Conservation (phyloP, 352 stramenopile genomes). For the Pythium phragmiticola region DNA sequence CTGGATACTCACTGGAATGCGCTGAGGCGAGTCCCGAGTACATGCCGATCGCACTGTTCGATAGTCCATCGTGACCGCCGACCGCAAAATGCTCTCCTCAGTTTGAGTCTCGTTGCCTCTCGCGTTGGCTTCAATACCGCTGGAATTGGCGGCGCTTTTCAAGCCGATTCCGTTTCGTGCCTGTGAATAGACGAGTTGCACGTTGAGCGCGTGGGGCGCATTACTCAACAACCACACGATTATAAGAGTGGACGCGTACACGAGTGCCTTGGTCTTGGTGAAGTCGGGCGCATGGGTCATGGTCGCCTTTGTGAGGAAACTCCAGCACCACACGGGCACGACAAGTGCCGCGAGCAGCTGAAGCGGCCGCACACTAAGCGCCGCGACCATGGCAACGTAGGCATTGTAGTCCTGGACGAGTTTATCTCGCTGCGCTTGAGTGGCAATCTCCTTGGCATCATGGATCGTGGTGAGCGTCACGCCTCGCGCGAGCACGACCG, state of each 20-base stretch:
- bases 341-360: constrained; percentile 44
- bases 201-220: constrained; percentile 53
- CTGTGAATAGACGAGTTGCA: constrained; percentile 33
- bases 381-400: constrained; percentile 36
- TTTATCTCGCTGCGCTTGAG: neutral
- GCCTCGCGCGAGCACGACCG: constrained; percentile 7
- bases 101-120: neutral
- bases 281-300: constrained; percentile 39
- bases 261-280: constrained; percentile 24
- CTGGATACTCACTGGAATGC: constrained; percentile 38
- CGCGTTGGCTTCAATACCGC: constrained; percentile 1
- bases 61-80: constrained; percentile 27
- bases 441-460: constrained; percentile 3
- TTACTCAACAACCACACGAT: constrained; percentile 68
- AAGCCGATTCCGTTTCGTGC: neutral
- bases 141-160: constrained; percentile 3
- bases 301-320: constrained; percentile 46
- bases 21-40: constrained; percentile 38
- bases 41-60: constrained; percentile 29
- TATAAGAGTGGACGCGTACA: constrained; percentile 30
- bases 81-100: constrained; percentile 32
- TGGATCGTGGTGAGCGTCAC: constrained; percentile 16
- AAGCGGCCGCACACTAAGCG: constrained; percentile 47
- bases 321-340: constrained; percentile 50
- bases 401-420: constrained; percentile 34